These are phyloP conservation scores for Pichia sporocuriosa DNA, from an alignment of 805 yeast genomes.

Conservation along the genomic window DNA sequence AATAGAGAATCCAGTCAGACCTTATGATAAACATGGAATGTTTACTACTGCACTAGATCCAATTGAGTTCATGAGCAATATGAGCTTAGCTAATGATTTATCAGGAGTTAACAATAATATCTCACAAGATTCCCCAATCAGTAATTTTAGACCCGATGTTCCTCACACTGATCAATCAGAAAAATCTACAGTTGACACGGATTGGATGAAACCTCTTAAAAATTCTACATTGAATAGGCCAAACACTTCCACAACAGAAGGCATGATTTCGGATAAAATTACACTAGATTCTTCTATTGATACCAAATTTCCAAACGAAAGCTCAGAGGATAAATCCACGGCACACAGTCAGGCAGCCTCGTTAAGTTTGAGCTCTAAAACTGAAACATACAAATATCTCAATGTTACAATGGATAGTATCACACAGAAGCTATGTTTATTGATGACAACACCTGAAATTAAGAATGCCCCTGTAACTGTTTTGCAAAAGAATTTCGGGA, in stretches of 20 bases:
- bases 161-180: too few relatives aligned
- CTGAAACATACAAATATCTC: slow-evolving; percentile 15
- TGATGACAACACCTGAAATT: slow-evolving; percentile 12
- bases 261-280: too few relatives aligned
- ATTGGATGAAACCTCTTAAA: slow-evolving; percentile 18
- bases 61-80: slow-evolving; percentile 16
- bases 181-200: slow-evolving; percentile 1
- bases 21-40: slow-evolving; percentile 28
- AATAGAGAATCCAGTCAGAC: slow-evolving; percentile 32
- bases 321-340: not conserved
- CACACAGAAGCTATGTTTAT: slow-evolving; percentile 9
- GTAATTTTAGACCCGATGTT: too few relatives aligned
- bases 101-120: not conserved
- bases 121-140: not conserved
- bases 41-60: slow-evolving; percentile 28
- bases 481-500: not conserved
- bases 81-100: not conserved
- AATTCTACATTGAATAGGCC: slow-evolving; percentile 7
- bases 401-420: slow-evolving; percentile 12
- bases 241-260: too few relatives aligned
- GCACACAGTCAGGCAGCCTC: slow-evolving; percentile 8
- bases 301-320: not conserved
- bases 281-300: not conserved
- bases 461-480: slow-evolving; percentile 12
- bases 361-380: slow-evolving; percentile 2